Evolutionary conservation across 2,329 filamentous ascomycete genomes (phyloP), one percentile per base, ranked within the genome.

Genomic region (Aspergillus fructus): DNA sequence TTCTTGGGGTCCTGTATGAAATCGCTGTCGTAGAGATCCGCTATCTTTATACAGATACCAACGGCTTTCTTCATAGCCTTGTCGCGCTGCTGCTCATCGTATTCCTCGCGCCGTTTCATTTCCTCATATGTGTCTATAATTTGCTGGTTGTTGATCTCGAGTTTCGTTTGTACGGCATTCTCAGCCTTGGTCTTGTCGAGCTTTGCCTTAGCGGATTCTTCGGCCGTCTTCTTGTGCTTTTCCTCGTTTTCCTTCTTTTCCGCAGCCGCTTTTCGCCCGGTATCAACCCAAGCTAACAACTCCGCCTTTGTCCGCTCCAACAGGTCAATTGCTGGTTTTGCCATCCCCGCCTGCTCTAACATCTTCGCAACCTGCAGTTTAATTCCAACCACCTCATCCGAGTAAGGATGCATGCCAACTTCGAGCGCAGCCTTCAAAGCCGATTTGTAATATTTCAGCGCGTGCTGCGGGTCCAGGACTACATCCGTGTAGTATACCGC

Each of bases 401-500:
- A 93, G 71, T 93, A 96, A 0, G 90, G 91, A 69, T 97, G 91
- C 78, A 99, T 85, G 0, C 87, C 86, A 50, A 89, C 70, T 67
- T 91, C 86, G 49, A 86, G 79, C 56, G 91, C 91, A 51, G 89
- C 82, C 61, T 87, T 81, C 56, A 97, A 79, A 3, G 93, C 92
- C 63, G 89, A 83, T 66, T 87, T 87, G 73, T 96, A 97, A 73
- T 91, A 91, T 64, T 91, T 89, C 58, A 96, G 80, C 1, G 93
- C 93, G 54, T 89, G 82, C 58, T 89, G 83, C 3, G 90, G 86
- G 58, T 96, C 88, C 4, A 89, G 83, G 40, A 85, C 81, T 62
- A 89, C 84, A 68, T 94, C 93, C 63, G 88, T 90, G 75, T 91
- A 96, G 77, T 93, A 97, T 24, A 97, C 78, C 0, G 92, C 94